phyloP scores from a whole-genome alignment of 2,329 filamentous ascomycete genomes.

The Thielaviopsis punctulata region DNA sequence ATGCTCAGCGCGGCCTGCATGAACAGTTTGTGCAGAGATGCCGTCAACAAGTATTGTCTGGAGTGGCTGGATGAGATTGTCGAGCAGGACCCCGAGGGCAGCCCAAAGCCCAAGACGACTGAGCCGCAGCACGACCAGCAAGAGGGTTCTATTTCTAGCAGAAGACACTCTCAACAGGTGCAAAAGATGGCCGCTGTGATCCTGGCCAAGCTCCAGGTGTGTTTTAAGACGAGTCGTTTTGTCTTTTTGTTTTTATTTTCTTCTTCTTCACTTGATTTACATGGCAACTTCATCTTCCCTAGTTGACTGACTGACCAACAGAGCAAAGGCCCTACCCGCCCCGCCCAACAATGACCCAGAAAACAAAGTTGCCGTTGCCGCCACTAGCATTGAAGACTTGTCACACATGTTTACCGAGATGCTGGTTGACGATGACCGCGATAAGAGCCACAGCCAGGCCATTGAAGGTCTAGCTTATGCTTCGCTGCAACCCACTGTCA shows the following conservation, averaged over 20 bases:
- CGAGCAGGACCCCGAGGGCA: conserved; percentile 46
- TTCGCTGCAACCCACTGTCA: conserved; percentile 69
- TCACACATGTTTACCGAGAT: conserved; percentile 48
- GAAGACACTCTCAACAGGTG: conserved; percentile 42
- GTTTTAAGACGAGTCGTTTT: no score
- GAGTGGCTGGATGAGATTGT: conserved; percentile 79
- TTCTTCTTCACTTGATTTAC: not conserved
- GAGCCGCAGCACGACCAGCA: conserved; percentile 41
- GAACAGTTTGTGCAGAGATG: conserved; percentile 63
- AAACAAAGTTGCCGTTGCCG: conserved; percentile 32
- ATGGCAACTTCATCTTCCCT: conserved; percentile 16
- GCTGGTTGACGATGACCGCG: conserved; percentile 33
- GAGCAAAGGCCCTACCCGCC: conserved; percentile 36
- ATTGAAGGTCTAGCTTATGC: conserved; percentile 88
- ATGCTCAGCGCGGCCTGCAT: conserved; percentile 86
- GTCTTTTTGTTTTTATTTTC: not conserved
- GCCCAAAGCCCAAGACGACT: conserved; percentile 20
- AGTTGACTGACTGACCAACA: conserved; percentile 29
- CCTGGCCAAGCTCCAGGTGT: conserved; percentile 51
- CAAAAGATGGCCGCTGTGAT: conserved; percentile 56
- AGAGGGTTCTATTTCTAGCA: conserved; percentile 41
- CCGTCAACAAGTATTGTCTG: conserved; percentile 67
- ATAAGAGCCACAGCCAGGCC: conserved; percentile 32
- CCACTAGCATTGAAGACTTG: conserved; percentile 48
- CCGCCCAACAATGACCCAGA: conserved; percentile 23